A percentile compares a stretch with the other conserved stretches of the same genome.
Evolutionary conservation across 2,329 filamentous ascomycete genomes (phyloP).

Genomic region (Fusarium devonianum): DNA sequence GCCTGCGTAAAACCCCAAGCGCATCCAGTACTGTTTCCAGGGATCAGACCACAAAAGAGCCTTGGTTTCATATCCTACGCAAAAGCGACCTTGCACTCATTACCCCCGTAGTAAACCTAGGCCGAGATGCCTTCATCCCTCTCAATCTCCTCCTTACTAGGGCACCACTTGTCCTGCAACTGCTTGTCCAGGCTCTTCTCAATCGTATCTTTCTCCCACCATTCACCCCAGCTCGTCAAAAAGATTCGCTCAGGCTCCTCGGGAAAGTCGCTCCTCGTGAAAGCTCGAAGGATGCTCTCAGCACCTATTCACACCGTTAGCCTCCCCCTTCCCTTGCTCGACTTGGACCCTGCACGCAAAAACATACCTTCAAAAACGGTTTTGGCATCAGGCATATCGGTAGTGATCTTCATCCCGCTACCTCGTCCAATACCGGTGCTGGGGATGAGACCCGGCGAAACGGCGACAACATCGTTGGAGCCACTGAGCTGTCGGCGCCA

Average conservation of each 20-base stretch:
- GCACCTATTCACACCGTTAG: constrained; percentile 49
- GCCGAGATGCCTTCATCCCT: constrained; percentile 46
- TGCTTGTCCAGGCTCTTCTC: constrained; percentile 51
- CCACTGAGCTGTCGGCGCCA: constrained; percentile 60
- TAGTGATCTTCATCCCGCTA: constrained; percentile 39
- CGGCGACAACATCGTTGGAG: constrained; percentile 56
- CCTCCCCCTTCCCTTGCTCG: neutral
- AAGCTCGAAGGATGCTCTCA: constrained; percentile 53
- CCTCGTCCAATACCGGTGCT: constrained; percentile 52
- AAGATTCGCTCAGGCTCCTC: constrained; percentile 61
- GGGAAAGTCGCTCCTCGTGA: constrained; percentile 56
- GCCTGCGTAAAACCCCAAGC: no score
- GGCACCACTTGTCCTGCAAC: constrained; percentile 61
- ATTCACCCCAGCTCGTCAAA: constrained; percentile 64
- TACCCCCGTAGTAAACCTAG: no score
- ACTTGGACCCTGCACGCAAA: neutral
- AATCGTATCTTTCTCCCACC: constrained; percentile 58
- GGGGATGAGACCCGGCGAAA: constrained; percentile 61
- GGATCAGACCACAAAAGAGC: no score
- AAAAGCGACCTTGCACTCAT: no score
- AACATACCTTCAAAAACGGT: constrained; percentile 53
- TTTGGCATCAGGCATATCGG: constrained; percentile 56
- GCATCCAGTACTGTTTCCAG: no score
- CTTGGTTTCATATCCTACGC: neutral
- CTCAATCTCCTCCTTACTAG: constrained; percentile 57